These are phyloP conservation scores for Fagopyrum esculentum DNA, from an alignment of 148 eudicot genomes.

Conservation along the genomic window DNA sequence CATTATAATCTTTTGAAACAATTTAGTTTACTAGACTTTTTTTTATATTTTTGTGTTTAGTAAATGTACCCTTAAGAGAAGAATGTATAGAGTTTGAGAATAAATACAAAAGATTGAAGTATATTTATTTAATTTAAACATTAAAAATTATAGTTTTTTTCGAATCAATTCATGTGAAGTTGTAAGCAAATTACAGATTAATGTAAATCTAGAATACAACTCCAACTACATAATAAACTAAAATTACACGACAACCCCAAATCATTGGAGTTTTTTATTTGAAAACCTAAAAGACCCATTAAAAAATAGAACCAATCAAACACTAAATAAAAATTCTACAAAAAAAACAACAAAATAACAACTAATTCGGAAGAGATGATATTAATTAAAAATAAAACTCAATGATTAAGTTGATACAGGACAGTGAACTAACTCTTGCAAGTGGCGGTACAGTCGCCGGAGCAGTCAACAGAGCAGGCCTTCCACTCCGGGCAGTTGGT, in stretches of 20 bases:
- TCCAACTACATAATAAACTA: background rate
- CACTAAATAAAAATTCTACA: background rate
- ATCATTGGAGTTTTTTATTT: too few species aligned
- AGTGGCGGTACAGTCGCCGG: background rate
- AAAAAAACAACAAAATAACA: background rate
- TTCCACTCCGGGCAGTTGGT: background rate
- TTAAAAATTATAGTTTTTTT: background rate
- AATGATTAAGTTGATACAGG: background rate
- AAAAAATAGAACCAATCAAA: too few species aligned
- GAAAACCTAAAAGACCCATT: too few species aligned
- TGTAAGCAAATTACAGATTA: background rate
- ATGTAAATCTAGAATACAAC: background rate
- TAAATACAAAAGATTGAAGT: too few species aligned
- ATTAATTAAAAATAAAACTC: background rate
- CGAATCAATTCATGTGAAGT: too few species aligned
- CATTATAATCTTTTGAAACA: too few species aligned
- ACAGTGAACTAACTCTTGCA: background rate
- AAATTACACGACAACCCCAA: background rate
- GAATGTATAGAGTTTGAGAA: too few species aligned
- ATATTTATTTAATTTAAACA: too few species aligned
- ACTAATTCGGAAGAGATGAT: background rate
- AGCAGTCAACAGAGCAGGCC: constrained; percentile 1
- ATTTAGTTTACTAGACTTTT: too few species aligned
- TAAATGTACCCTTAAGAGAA: too few species aligned
- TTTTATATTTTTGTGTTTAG: too few species aligned